These are phyloP conservation scores for Pseudogymnoascus sp. DNA, from an alignment of 2,329 filamentous ascomycete species.

Conservation along the genomic window DNA sequence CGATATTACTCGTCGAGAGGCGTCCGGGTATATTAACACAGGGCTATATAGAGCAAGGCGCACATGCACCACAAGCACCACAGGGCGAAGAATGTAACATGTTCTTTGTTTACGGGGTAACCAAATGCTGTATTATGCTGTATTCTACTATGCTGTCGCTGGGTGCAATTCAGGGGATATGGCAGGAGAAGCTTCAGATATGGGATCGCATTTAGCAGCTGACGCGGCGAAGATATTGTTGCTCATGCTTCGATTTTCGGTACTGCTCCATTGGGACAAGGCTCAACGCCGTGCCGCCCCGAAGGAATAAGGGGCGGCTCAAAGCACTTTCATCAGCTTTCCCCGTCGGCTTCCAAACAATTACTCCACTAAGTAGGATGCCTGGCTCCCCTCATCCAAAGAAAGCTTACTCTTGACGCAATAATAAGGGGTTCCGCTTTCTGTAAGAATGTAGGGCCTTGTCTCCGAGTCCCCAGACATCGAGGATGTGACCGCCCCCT, in stretches of 20 bases:
- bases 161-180: neutral
- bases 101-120: slow-evolving; percentile 5
- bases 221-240: neutral
- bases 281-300: neutral
- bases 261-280: neutral
- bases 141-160: neutral
- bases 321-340: neutral
- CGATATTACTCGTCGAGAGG: slow-evolving; percentile 1
- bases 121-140: neutral
- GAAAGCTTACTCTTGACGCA: neutral
- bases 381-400: neutral
- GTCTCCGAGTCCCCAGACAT: neutral
- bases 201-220: neutral
- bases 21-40: neutral
- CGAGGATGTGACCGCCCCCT: neutral
- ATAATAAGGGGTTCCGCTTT: slow-evolving; percentile 5
- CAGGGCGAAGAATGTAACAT: neutral
- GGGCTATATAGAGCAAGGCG: neutral
- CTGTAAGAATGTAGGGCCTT: neutral
- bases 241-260: neutral
- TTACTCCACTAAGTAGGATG: neutral
- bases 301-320: neutral
- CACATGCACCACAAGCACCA: neutral
- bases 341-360: neutral
- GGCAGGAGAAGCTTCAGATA: neutral